phyloP scores from a whole-genome alignment of 257 asterid genomes.

The Solanum medicagineum region DNA sequence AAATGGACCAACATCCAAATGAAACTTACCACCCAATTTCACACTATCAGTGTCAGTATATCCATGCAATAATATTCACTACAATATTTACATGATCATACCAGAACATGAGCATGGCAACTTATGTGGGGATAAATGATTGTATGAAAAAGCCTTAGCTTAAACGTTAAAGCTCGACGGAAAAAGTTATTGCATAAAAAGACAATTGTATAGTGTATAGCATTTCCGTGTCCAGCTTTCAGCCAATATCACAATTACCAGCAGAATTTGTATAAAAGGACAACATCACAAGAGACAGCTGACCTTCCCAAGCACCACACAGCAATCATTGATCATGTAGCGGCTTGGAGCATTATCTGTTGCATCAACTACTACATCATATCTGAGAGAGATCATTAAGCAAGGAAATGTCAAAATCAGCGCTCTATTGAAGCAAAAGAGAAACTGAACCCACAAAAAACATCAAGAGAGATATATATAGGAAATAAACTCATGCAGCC shows the following conservation, averaged over 20 bases:
- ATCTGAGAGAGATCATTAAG: slow-evolving; percentile 30
- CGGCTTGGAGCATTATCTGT: slow-evolving; percentile 96
- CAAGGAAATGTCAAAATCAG: slow-evolving; percentile 9
- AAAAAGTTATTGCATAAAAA: not conserved
- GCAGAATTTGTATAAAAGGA: not conserved
- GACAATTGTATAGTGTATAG: not conserved
- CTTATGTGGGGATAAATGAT: not conserved
- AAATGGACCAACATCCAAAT: not conserved
- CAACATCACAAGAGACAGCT: not conserved
- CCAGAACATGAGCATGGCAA: not conserved
- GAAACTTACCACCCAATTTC: not conserved
- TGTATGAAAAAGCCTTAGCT: not conserved
- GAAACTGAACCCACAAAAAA: not conserved
- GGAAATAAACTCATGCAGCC: not conserved
- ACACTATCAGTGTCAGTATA: not conserved
- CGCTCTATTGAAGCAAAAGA: not conserved
- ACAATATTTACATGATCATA: not conserved
- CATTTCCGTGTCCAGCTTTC: not conserved
- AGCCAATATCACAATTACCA: not conserved
- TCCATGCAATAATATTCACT: not conserved
- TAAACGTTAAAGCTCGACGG: not conserved
- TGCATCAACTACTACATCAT: slow-evolving; percentile 90
- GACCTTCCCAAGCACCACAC: slow-evolving; percentile 90
- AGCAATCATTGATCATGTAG: slow-evolving; percentile 93
- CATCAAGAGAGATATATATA: not conserved